phyloP scores from a whole-genome alignment of 352 stramenopile species.

The Globisporangium cylindrosporum region DNA sequence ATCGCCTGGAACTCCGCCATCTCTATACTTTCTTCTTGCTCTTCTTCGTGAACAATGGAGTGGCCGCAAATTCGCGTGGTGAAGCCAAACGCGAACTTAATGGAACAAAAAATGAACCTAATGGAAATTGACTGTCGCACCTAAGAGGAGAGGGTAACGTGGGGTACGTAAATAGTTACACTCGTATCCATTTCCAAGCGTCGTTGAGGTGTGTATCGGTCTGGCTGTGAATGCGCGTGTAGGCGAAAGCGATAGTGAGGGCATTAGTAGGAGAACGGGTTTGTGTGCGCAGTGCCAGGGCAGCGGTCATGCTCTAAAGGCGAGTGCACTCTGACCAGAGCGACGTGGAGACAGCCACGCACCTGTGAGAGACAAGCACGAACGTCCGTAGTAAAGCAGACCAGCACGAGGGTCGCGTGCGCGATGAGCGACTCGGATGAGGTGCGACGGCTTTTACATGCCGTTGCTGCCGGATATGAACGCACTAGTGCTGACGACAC shows the following conservation, averaged over 20 bases:
- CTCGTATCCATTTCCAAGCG: not conserved
- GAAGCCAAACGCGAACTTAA: not conserved
- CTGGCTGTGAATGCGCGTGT: not conserved
- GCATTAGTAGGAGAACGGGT: not conserved
- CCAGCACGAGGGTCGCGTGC: not conserved
- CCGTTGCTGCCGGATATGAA: not conserved
- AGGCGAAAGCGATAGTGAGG: not conserved
- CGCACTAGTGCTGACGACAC: not conserved
- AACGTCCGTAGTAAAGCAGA: not conserved
- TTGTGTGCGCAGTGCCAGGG: not conserved
- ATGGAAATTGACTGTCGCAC: not conserved
- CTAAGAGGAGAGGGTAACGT: not conserved
- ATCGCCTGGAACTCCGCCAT: slow-evolving; percentile 87
- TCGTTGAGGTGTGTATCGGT: not conserved
- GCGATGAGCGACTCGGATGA: slow-evolving; percentile 62
- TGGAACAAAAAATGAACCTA: not conserved
- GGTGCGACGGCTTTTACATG: slow-evolving; percentile 8
- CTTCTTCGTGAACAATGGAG: not conserved
- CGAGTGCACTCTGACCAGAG: not conserved
- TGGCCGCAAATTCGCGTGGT: not conserved
- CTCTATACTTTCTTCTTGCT: not conserved
- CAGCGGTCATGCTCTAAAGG: not conserved
- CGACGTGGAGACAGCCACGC: not conserved
- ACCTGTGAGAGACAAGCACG: not conserved
- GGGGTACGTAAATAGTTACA: not conserved